These are phyloP conservation scores for Hypoxylon sp. DNA, from an alignment of 2,329 filamentous ascomycete genomes.

Conservation along the genomic window DNA sequence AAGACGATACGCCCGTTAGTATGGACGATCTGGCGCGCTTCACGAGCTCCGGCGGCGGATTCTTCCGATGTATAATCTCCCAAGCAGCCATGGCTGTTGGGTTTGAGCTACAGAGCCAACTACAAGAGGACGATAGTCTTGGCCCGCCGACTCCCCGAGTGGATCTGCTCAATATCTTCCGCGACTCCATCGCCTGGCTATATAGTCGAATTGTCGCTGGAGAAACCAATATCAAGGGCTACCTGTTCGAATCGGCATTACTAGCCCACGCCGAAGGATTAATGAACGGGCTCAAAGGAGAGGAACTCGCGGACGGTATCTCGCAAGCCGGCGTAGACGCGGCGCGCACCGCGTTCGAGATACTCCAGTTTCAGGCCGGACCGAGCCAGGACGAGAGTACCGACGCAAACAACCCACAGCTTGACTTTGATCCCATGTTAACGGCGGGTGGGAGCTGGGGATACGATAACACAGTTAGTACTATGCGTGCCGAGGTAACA, in stretches of 20 bases:
- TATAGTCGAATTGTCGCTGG: slow-evolving; percentile 54
- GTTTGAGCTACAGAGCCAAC: slow-evolving; percentile 51
- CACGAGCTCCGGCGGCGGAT: slow-evolving; percentile 49
- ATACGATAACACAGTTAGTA: slow-evolving; percentile 36
- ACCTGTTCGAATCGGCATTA: slow-evolving; percentile 52
- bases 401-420: slow-evolving; percentile 39
- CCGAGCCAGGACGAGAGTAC: slow-evolving; percentile 15
- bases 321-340: slow-evolving; percentile 50
- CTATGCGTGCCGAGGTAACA: neutral
- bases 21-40: slow-evolving; percentile 50
- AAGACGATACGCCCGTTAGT: slow-evolving; percentile 17
- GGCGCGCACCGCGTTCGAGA: slow-evolving; percentile 43
- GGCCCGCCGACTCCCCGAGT: slow-evolving; percentile 46
- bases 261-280: slow-evolving; percentile 54
- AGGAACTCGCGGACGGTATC: slow-evolving; percentile 47
- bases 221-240: slow-evolving; percentile 64
- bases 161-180: slow-evolving; percentile 53
- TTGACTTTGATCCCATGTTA: slow-evolving; percentile 39
- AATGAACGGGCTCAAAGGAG: slow-evolving; percentile 45
- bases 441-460: slow-evolving; percentile 51
- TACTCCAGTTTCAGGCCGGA: slow-evolving; percentile 46
- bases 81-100: slow-evolving; percentile 50
- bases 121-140: slow-evolving; percentile 52
- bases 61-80: slow-evolving; percentile 49
- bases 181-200: slow-evolving; percentile 52